Percentiles rank a stretch among this genome's conserved stretches.
phyloP scores from a whole-genome alignment of 2,329 filamentous ascomycete genomes.

The Calonectria crousiana region DNA sequence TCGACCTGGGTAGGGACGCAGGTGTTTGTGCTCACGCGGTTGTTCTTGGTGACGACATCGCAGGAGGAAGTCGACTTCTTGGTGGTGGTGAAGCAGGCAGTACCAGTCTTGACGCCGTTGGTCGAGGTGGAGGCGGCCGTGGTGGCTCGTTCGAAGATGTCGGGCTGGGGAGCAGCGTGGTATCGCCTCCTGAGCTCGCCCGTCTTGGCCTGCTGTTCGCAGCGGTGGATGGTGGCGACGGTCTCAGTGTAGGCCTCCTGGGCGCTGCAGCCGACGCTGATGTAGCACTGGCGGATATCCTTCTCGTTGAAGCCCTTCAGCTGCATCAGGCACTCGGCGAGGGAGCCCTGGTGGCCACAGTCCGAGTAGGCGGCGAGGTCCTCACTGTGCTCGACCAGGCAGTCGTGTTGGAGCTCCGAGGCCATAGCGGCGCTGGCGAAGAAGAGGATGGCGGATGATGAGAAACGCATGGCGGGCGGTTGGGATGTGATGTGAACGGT shows the following conservation, averaged over 20 bases:
- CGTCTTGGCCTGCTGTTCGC: constrained; percentile 43
- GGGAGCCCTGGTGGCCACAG: constrained; percentile 58
- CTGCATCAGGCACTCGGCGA: constrained; percentile 57
- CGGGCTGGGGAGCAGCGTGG: constrained; percentile 36
- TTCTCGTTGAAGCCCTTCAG: constrained; percentile 46
- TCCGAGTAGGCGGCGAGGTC: constrained; percentile 55
- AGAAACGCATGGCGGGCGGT: constrained; percentile 45
- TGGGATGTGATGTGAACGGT: background rate
- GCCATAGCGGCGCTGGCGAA: constrained; percentile 50
- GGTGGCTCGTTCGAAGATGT: constrained; percentile 33
- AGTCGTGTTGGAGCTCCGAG: constrained; percentile 49
- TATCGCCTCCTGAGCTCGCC: constrained; percentile 47
- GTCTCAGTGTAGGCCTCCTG: constrained; percentile 47
- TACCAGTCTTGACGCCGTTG: constrained; percentile 35
- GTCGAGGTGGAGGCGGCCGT: constrained; percentile 29
- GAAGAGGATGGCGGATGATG: constrained; percentile 48
- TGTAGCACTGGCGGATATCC: constrained; percentile 55
- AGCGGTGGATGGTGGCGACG: constrained; percentile 46
- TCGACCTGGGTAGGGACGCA: constrained; percentile 55
- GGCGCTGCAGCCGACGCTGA: constrained; percentile 50
- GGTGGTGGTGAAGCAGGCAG: constrained; percentile 53
- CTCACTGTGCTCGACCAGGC: constrained; percentile 53
- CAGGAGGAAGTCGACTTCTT: constrained; percentile 53
- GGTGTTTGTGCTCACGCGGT: constrained; percentile 48
- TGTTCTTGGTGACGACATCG: constrained; percentile 52